Conservation (phyloP, 345 rosid species). For the Syzygium jambos region DNA sequence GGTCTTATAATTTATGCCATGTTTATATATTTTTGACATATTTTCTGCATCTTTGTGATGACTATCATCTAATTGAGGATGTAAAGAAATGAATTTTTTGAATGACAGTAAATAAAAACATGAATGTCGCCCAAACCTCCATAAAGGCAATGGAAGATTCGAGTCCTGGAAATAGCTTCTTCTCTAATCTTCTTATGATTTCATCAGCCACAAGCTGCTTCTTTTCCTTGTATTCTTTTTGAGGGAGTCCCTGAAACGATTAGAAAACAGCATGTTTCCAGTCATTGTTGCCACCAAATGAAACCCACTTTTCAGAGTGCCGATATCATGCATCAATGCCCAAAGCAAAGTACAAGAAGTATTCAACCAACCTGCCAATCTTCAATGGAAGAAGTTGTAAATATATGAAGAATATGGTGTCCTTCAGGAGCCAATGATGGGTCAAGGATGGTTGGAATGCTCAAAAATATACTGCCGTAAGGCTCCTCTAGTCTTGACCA, state of each 20-base stretch:
- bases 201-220: conserved; percentile 55
- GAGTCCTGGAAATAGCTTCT: conserved; percentile 76
- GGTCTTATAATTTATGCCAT: not conserved
- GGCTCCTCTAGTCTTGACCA: conserved; percentile 72
- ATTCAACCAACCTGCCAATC: conserved; percentile 67
- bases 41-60: not conserved
- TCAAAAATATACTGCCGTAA: conserved; percentile 91
- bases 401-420: conserved; percentile 80
- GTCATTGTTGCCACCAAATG: not conserved
- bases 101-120: not conserved
- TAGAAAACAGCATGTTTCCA: not conserved
- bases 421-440: conserved; percentile 79
- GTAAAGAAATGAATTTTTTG: not conserved
- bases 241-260: conserved; percentile 53
- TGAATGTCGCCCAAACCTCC: conserved; percentile 44
- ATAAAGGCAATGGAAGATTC: conserved; percentile 58
- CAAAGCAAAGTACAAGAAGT: not conserved
- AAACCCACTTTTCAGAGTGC: not conserved
- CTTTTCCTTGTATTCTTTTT: conserved; percentile 67
- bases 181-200: conserved; percentile 71
- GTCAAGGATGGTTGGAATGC: conserved; percentile 94
- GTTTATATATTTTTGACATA: not conserved
- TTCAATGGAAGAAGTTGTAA: conserved; percentile 78
- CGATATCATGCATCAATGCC: not conserved
- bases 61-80: not conserved